phyloP scores from a whole-genome alignment of 75 land plant genomes.

The Pinus tabuliformis region DNA sequence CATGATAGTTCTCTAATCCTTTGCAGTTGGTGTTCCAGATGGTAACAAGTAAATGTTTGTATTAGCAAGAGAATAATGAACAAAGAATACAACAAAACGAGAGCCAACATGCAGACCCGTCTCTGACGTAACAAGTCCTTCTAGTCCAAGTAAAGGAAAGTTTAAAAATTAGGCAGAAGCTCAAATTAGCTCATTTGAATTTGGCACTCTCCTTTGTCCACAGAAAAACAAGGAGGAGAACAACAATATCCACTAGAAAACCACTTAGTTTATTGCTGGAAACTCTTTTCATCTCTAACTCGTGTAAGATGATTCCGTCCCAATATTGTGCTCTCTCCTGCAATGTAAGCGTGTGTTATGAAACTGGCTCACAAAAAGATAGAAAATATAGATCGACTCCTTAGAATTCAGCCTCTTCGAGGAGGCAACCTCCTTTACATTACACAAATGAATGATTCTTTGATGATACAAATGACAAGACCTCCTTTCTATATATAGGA shows the following conservation, averaged over 20 bases:
- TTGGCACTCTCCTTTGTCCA: background rate
- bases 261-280: background rate
- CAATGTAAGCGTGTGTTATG: no score
- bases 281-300: background rate
- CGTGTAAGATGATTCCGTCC: background rate
- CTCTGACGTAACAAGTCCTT: background rate
- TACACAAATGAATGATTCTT: no score
- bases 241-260: background rate
- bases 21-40: background rate
- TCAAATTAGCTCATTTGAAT: background rate
- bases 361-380: no score
- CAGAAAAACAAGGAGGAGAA: background rate
- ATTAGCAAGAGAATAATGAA: background rate
- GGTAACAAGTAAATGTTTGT: background rate
- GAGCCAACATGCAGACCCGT: background rate
- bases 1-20: background rate
- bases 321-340: no score
- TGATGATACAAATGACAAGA: no score
- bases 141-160: background rate
- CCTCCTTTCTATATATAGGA: no score
- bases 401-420: no score
- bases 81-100: constrained; percentile 1
- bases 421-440: no score
- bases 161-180: background rate
- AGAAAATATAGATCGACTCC: no score